phyloP scores from a whole-genome alignment of 441 rosid genomes.

The Mallotus japonicus region DNA sequence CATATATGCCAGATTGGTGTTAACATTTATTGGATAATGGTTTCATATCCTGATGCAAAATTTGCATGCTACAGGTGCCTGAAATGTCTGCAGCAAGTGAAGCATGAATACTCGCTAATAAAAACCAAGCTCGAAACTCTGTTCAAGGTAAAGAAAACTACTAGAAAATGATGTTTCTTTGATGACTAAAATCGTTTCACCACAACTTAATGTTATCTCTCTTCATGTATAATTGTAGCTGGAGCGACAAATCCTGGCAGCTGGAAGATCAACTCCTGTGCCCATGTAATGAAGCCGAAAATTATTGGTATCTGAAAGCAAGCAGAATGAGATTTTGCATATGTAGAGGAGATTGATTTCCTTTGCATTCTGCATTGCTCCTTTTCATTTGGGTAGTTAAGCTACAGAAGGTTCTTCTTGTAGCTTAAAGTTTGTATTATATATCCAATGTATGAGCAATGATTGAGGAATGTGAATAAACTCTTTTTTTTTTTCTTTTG shows the following conservation, averaged over 20 bases:
- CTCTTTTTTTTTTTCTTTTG: constrained; percentile 8
- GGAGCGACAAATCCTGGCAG: constrained; percentile 49
- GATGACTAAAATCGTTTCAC: neutral
- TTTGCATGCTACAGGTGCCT: constrained; percentile 42
- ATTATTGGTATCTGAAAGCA: neutral
- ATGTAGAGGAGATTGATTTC: constrained; percentile 16
- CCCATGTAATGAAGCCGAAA: constrained; percentile 22
- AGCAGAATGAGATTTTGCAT: constrained; percentile 19
- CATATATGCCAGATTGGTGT: neutral
- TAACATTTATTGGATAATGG: neutral
- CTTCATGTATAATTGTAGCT: constrained; percentile 37
- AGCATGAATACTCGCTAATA: constrained; percentile 45
- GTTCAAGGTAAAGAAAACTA: constrained; percentile 41
- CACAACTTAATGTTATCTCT: neutral
- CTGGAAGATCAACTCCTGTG: constrained; percentile 45
- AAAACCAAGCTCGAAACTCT: constrained; percentile 59
- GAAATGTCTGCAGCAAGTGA: constrained; percentile 58
- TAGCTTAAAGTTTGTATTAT: constrained; percentile 28
- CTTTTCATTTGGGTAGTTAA: neutral
- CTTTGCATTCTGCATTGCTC: constrained; percentile 17
- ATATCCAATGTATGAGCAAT: constrained; percentile 29
- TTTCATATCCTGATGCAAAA: neutral
- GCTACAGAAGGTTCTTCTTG: constrained; percentile 21
- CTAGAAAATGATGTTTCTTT: neutral
- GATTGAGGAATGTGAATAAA: constrained; percentile 35